Conservation (phyloP, 2,329 filamentous ascomycete genomes). For the Arthrobotrys conoides region DNA sequence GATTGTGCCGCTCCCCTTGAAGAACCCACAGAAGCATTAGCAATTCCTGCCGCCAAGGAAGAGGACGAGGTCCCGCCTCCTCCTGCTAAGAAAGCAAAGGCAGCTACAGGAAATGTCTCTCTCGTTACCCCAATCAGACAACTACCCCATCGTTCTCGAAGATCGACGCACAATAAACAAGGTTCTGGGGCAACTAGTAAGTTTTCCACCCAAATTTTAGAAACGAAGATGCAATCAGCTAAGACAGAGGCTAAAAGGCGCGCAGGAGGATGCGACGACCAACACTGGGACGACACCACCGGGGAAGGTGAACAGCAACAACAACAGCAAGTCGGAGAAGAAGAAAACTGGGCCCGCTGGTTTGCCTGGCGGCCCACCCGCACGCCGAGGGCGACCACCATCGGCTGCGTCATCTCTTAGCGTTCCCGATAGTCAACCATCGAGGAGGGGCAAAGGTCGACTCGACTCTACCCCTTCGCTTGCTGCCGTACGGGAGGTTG, state of each 20-base stretch:
- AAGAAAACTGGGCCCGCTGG: constrained; percentile 48
- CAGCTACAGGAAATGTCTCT: constrained; percentile 38
- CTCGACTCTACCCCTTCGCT: constrained; percentile 31
- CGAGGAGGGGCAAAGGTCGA: constrained; percentile 15
- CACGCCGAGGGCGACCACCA: constrained; percentile 22
- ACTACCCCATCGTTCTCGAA: constrained; percentile 39
- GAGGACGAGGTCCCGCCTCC: constrained; percentile 48
- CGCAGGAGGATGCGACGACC: constrained; percentile 39
- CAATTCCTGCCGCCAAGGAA: constrained; percentile 33
- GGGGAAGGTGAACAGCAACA: constrained; percentile 22
- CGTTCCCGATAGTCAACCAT: constrained; percentile 47
- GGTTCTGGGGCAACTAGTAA: constrained; percentile 37
- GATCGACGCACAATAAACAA: constrained; percentile 37
- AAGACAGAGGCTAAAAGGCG: constrained; percentile 57
- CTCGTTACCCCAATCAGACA: constrained; percentile 35
- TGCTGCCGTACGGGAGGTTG: constrained; percentile 32
- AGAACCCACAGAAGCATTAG: constrained; percentile 13
- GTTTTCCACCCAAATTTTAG: constrained; percentile 7
- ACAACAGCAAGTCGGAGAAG: constrained; percentile 38
- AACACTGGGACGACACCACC: constrained; percentile 21
- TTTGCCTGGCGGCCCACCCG: constrained; percentile 35
- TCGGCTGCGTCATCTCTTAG: constrained; percentile 57
- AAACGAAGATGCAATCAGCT: constrained; percentile 24
- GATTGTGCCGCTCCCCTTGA: constrained; percentile 32
- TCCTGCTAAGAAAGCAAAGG: constrained; percentile 57